These are phyloP conservation scores for Phytophthora pistaciae DNA, from an alignment of 352 stramenopile genomes.

Conservation along the genomic window DNA sequence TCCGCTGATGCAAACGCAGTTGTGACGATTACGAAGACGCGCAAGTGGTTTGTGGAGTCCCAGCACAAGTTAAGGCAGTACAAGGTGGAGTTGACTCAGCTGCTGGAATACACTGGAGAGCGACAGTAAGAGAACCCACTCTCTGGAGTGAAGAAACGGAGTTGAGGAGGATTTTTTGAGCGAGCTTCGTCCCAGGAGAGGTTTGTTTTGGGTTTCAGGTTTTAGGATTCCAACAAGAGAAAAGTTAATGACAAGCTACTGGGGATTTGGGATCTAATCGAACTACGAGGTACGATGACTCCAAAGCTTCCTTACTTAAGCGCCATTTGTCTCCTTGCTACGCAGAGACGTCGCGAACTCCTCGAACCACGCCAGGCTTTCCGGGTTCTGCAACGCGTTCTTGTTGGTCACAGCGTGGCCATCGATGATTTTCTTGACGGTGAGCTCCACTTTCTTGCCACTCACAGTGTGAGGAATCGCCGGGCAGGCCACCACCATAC, in stretches of 20 bases:
- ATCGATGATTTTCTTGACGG: constrained; percentile 82
- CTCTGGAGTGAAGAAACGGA: not conserved
- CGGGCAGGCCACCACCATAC: constrained; percentile 65
- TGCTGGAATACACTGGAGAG: not conserved
- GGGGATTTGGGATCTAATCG: no score
- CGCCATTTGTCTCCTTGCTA: no score
- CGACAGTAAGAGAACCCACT: not conserved
- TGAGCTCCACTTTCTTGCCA: constrained; percentile 86
- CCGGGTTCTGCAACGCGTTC: constrained; percentile 73
- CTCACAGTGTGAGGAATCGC: constrained; percentile 84
- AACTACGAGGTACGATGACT: no score
- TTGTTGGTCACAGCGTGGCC: constrained; percentile 66
- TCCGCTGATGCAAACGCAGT: not conserved
- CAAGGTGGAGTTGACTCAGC: not conserved
- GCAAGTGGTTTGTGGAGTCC: not conserved
- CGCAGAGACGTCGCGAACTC: constrained; percentile 41
- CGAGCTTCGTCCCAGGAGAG: no score
- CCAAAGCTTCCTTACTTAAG: no score
- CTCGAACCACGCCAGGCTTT: constrained; percentile 70
- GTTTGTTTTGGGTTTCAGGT: no score
- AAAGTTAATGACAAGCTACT: no score
- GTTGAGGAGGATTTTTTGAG: no score
- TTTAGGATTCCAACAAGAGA: no score
- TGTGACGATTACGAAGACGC: not conserved
- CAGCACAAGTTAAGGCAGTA: not conserved